These are phyloP conservation scores for Vanrija sp. DNA, from an alignment of 1,284 basidiomycete genomes.

Conservation along the genomic window DNA sequence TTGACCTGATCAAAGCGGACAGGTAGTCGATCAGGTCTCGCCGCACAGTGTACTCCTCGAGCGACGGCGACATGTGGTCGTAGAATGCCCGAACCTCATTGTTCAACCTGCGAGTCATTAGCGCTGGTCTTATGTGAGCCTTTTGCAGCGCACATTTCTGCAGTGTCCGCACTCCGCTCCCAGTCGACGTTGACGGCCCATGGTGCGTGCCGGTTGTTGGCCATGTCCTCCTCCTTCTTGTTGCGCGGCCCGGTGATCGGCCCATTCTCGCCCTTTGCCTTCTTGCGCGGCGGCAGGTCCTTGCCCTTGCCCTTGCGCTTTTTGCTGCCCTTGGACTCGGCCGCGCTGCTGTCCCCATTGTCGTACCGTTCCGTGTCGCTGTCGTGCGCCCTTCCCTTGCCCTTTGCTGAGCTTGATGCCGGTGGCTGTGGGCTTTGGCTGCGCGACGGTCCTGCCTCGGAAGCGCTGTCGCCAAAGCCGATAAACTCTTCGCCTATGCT, in stretches of 20 bases:
- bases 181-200: conserved; percentile 77
- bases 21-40: conserved; percentile 72
- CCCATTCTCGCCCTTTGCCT: conserved; percentile 5
- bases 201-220: conserved; percentile 63
- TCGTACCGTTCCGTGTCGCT: background rate
- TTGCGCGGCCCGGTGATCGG: conserved; percentile 51
- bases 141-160: conserved; percentile 63
- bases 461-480: conserved; percentile 4
- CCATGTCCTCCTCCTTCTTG: conserved; percentile 60
- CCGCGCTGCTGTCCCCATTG: background rate
- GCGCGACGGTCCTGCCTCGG: background rate
- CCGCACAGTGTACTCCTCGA: conserved; percentile 77
- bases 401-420: background rate
- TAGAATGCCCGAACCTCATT: conserved; percentile 80
- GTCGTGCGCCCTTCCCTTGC: background rate
- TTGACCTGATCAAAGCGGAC: conserved; percentile 59
- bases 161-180: conserved; percentile 70
- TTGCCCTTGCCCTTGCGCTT: conserved; percentile 8
- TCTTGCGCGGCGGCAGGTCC: background rate
- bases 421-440: background rate
- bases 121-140: background rate
- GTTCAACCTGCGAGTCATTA: conserved; percentile 60
- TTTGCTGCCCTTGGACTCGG: background rate
- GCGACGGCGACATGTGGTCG: conserved; percentile 80
- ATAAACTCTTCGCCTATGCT: conserved; percentile 16